Evolutionary conservation across 306 rosid genomes (phyloP).

Genomic region (Castanospermum australe): DNA sequence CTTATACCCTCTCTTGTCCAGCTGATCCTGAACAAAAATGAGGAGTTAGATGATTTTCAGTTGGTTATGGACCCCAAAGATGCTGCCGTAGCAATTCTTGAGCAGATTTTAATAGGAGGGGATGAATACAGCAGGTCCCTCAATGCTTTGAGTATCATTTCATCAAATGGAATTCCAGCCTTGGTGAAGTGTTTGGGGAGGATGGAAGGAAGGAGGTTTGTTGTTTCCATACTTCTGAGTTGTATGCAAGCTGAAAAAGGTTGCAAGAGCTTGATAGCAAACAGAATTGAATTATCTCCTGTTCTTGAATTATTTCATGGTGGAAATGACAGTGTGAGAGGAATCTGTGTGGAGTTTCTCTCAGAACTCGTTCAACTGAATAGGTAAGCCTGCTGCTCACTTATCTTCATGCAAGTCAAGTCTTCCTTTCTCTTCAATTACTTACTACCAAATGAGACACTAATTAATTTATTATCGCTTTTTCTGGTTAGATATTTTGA

Average conservation of each 20-base stretch:
- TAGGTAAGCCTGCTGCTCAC: constrained; percentile 42
- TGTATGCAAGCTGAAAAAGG: constrained; percentile 80
- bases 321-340: constrained; percentile 71
- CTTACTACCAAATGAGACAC: constrained; percentile 1
- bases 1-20: constrained; percentile 66
- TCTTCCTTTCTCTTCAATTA: constrained; percentile 21
- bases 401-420: background rate
- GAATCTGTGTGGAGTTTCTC: constrained; percentile 74
- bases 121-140: constrained; percentile 70
- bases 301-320: constrained; percentile 76
- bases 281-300: constrained; percentile 61
- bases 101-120: constrained; percentile 77
- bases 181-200: constrained; percentile 56
- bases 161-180: constrained; percentile 75
- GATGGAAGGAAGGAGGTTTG: constrained; percentile 61
- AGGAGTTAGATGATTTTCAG: constrained; percentile 56
- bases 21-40: constrained; percentile 52
- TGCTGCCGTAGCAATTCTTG: constrained; percentile 73
- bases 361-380: constrained; percentile 81
- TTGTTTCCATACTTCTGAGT: constrained; percentile 74
- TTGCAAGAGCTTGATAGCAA: constrained; percentile 68
- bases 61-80: constrained; percentile 70
- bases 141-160: constrained; percentile 63
- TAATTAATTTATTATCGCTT: background rate
- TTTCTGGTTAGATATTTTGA: constrained; percentile 15